Evolutionary conservation across 1,284 basidiomycete genomes (phyloP).

Genomic region (Stygiomarasmius scandens): DNA sequence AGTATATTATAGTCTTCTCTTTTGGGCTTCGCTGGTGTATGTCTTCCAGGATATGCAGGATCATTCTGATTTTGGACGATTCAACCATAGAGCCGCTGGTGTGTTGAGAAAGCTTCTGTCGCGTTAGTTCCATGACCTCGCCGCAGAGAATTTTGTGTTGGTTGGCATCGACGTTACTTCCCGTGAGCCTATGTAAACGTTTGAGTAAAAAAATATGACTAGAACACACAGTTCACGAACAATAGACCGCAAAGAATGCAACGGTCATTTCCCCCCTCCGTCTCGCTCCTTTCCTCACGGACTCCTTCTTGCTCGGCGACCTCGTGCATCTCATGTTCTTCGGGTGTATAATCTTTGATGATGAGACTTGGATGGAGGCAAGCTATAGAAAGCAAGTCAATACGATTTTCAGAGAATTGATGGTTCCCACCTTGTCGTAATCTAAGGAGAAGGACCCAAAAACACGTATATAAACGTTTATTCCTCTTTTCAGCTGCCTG

Average conservation of each 20-base stretch:
- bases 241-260: too few relatives aligned
- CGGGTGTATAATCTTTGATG: background rate
- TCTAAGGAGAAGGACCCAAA: background rate
- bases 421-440: background rate
- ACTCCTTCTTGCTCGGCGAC: background rate
- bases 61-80: background rate
- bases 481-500: background rate
- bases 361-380: background rate
- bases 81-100: background rate
- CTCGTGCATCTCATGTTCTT: background rate
- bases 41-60: background rate
- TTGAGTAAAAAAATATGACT: too few relatives aligned
- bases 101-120: background rate
- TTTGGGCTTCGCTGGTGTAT: background rate
- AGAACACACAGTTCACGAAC: too few relatives aligned
- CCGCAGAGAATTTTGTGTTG: too few relatives aligned
- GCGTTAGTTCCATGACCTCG: background rate
- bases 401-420: background rate
- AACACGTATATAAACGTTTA: background rate
- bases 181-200: background rate
- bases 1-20: conserved; percentile 57
- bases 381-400: background rate
- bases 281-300: background rate
- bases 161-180: too few relatives aligned
- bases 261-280: too few relatives aligned